phyloP scores from a whole-genome alignment of 1,284 basidiomycete genomes.

The Xanthoconium separans region DNA sequence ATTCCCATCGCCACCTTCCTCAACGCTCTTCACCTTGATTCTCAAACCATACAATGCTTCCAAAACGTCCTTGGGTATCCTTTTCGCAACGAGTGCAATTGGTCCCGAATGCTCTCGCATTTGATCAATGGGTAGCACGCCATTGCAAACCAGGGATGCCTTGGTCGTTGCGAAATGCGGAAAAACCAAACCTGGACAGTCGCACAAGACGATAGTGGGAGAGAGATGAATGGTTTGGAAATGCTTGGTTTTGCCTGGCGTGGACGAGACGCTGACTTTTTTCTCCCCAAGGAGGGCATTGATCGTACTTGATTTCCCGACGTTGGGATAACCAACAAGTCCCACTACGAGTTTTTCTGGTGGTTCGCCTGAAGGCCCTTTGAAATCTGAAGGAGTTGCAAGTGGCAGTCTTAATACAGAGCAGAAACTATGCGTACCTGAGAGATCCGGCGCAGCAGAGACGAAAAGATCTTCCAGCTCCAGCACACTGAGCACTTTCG shows the following conservation, averaged over 20 bases:
- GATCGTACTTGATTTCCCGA: conserved; percentile 96
- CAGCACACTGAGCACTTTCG: conserved; percentile 80
- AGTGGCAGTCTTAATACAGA: neutral
- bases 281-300: conserved; percentile 95
- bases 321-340: conserved; percentile 98
- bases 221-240: conserved; percentile 98
- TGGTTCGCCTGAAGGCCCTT: conserved; percentile 57
- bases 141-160: conserved; percentile 95
- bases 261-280: conserved; percentile 96
- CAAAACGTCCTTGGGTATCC: conserved; percentile 84
- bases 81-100: conserved; percentile 73
- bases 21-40: conserved; percentile 65
- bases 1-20: conserved; percentile 85
- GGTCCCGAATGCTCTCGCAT: conserved; percentile 95
- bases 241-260: conserved; percentile 99
- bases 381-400: conserved; percentile 53
- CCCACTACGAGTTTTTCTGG: conserved; percentile 83
- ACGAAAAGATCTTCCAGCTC: conserved; percentile 91
- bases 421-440: conserved; percentile 44
- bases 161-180: conserved; percentile 97
- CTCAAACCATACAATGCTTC: conserved; percentile 89
- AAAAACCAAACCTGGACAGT: conserved; percentile 98
- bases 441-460: conserved; percentile 73
- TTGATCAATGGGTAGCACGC: conserved; percentile 97
- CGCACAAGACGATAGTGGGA: conserved; percentile 87